These are phyloP conservation scores for Mycena sanguinolenta DNA, from an alignment of 768 basidiomycete species.

Conservation along the genomic window DNA sequence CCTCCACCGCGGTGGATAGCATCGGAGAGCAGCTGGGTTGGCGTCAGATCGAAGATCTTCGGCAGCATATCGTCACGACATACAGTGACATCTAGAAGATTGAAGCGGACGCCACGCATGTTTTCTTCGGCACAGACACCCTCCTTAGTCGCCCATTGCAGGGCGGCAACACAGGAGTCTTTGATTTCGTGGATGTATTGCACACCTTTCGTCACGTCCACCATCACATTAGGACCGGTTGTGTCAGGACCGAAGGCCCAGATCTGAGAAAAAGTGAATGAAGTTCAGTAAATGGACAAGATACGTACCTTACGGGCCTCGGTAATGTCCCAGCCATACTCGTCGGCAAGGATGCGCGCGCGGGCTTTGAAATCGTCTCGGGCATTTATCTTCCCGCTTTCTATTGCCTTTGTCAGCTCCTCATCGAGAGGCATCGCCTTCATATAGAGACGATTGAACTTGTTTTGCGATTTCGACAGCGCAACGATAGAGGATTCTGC, in stretches of 20 bases:
- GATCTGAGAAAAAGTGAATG: conserved; percentile 58
- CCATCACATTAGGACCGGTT: conserved; percentile 94
- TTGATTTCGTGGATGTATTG: conserved; percentile 99
- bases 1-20: conserved; percentile 99
- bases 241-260: conserved; percentile 99
- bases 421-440: conserved; percentile 95
- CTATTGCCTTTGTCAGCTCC: conserved; percentile 93
- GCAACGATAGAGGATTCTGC: conserved; percentile 95
- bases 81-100: conserved; percentile 95
- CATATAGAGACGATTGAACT: conserved; percentile 97
- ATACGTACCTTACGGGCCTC: conserved; percentile 83
- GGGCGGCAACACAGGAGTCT: conserved; percentile 98
- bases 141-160: conserved; percentile 99
- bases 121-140: conserved; percentile 96
- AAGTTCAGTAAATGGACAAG: too few relatives aligned
- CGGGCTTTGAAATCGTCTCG: conserved; percentile 98
- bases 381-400: conserved; percentile 83
- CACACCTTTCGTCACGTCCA: conserved; percentile 98
- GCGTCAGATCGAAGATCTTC: neutral
- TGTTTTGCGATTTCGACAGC: conserved; percentile 98
- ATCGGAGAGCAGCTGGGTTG: conserved; percentile 88
- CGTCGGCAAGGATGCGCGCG: conserved; percentile 95
- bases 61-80: conserved; percentile 40
- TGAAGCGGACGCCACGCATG: conserved; percentile 98
- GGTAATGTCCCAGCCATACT: conserved; percentile 98